These are phyloP conservation scores for Melampsora americana DNA, from an alignment of 1,284 basidiomycete genomes.

Conservation along the genomic window DNA sequence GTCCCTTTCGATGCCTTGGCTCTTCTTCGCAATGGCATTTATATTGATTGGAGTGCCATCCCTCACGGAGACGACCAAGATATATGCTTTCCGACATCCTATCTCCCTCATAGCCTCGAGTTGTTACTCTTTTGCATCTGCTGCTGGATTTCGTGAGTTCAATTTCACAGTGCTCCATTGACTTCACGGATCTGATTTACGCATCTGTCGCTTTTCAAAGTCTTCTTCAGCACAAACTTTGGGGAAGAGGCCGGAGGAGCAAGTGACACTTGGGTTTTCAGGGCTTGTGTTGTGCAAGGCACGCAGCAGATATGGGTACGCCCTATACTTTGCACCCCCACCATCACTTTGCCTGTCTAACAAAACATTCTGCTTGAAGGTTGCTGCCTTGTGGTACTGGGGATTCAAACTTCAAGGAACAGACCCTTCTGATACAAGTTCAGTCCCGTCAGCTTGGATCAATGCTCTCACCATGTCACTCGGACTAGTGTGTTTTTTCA, in stretches of 20 bases:
- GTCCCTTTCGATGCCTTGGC: constrained; percentile 77
- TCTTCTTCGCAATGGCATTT: constrained; percentile 83
- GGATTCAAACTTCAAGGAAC: constrained; percentile 70
- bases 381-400: constrained; percentile 91
- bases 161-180: not conserved
- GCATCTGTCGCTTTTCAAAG: not conserved
- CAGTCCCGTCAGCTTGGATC: constrained; percentile 58
- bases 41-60: constrained; percentile 83
- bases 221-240: constrained; percentile 90
- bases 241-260: constrained; percentile 91
- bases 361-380: constrained; percentile 59
- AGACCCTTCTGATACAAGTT: constrained; percentile 60
- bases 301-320: constrained; percentile 44
- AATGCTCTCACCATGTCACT: constrained; percentile 78
- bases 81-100: constrained; percentile 58
- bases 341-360: not conserved
- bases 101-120: constrained; percentile 72
- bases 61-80: constrained; percentile 57
- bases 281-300: constrained; percentile 81
- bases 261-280: constrained; percentile 82
- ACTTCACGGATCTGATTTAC: not conserved
- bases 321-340: not conserved
- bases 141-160: constrained; percentile 67
- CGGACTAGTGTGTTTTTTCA: constrained; percentile 67
- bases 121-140: constrained; percentile 81